phyloP scores from a whole-genome alignment of 1,139 yeast genomes.

The Torulaspora globosa region DNA sequence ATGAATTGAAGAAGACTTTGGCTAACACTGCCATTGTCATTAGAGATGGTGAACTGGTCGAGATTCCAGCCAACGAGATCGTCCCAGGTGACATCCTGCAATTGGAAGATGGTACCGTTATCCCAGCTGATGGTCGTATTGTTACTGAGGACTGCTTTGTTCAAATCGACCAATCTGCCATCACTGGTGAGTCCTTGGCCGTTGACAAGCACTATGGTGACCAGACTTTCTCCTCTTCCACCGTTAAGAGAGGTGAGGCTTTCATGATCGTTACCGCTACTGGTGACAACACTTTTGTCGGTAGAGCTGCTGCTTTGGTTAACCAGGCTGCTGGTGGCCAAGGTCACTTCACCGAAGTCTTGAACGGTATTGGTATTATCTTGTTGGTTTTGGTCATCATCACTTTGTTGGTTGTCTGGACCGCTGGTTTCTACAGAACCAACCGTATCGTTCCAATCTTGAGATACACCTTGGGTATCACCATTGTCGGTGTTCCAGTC shows the following conservation, averaged over 20 bases:
- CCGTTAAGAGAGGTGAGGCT: slow-evolving; percentile 96
- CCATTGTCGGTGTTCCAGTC: slow-evolving; percentile 99
- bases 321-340: slow-evolving; percentile 91
- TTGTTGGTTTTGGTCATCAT: slow-evolving; percentile 83
- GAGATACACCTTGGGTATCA: slow-evolving; percentile 92
- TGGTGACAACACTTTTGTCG: slow-evolving; percentile 90
- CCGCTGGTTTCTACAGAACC: slow-evolving; percentile 93
- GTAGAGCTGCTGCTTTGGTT: slow-evolving; percentile 95
- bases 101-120: slow-evolving; percentile 91
- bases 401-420: slow-evolving; percentile 88
- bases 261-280: slow-evolving; percentile 94
- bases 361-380: slow-evolving; percentile 95
- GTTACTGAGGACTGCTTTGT: slow-evolving; percentile 84
- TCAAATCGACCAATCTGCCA: slow-evolving; percentile 96
- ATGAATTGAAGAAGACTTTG: slow-evolving; percentile 86
- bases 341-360: slow-evolving; percentile 97
- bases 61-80: slow-evolving; percentile 73
- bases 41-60: slow-evolving; percentile 76
- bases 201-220: slow-evolving; percentile 92
- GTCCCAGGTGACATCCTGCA: slow-evolving; percentile 93
- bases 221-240: slow-evolving; percentile 85
- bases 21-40: slow-evolving; percentile 85
- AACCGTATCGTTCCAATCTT: slow-evolving; percentile 82
- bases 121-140: slow-evolving; percentile 94
- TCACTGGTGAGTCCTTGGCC: slow-evolving; percentile 97